phyloP scores from a whole-genome alignment of 1,284 basidiomycete genomes.

The Xerocomus amazonicus region DNA sequence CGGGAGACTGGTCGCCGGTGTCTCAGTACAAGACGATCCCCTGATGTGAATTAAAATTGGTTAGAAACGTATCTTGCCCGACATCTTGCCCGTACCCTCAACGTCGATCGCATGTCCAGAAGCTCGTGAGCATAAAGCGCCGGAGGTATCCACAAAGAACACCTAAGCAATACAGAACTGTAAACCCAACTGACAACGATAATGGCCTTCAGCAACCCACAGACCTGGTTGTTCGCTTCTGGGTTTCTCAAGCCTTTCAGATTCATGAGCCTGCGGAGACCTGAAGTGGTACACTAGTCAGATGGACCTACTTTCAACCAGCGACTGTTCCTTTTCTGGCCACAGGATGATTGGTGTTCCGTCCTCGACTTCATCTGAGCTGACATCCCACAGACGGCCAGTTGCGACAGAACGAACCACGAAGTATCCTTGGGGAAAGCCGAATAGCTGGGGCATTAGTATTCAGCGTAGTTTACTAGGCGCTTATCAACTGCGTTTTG shows the following conservation, averaged over 20 bases:
- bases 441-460: conserved; percentile 34
- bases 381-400: conserved; percentile 61
- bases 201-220: conserved; percentile 2
- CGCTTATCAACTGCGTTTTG: no score
- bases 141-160: conserved; percentile 74
- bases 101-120: conserved; percentile 80
- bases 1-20: conserved; percentile 69
- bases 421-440: conserved; percentile 77
- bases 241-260: conserved; percentile 60
- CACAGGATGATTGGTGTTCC: conserved; percentile 63
- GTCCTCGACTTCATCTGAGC: conserved; percentile 54
- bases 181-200: conserved; percentile 2
- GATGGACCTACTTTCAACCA: conserved; percentile 60
- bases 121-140: conserved; percentile 67
- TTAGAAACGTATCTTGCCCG: conserved; percentile 2
- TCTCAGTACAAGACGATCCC: conserved; percentile 60
- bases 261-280: conserved; percentile 12
- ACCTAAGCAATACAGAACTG: conserved; percentile 42
- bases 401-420: conserved; percentile 61
- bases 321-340: conserved; percentile 65
- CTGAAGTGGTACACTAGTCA: neutral
- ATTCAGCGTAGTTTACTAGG: no score
- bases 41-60: conserved; percentile 34
- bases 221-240: conserved; percentile 69
- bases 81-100: conserved; percentile 48